A percentile compares a stretch with the other conserved stretches of the same genome.
These are phyloP conservation scores for Chaetomium tenue DNA, from an alignment of 495 filamentous ascomycete genomes.

Conservation along the genomic window DNA sequence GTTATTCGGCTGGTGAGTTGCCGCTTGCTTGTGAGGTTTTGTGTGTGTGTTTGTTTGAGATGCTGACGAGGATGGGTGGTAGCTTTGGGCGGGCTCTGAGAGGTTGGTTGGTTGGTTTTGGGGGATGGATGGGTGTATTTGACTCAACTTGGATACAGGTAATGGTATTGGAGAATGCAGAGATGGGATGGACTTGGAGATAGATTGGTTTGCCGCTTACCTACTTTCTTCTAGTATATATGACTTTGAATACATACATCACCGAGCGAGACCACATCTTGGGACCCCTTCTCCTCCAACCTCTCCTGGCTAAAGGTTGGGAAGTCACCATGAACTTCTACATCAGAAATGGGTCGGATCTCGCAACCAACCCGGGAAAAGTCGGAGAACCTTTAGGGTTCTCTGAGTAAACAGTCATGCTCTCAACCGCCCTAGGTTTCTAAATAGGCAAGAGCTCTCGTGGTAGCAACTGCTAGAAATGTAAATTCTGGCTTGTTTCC, in stretches of 20 bases:
- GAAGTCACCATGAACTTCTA: background rate
- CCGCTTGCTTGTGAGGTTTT: background rate
- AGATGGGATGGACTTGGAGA: background rate
- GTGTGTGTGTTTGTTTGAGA: too few species aligned
- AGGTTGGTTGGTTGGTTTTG: background rate
- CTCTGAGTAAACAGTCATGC: background rate
- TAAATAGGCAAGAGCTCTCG: background rate
- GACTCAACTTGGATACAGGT: background rate
- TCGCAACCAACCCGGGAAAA: background rate
- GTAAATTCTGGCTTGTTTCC: background rate
- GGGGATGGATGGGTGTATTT: background rate
- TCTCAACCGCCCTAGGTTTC: background rate
- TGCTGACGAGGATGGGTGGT: conserved; percentile 2
- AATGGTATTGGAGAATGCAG: background rate
- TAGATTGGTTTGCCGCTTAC: background rate
- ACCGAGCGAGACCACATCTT: background rate
- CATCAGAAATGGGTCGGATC: background rate
- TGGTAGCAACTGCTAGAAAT: background rate
- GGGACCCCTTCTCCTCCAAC: background rate
- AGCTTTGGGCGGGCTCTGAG: conserved; percentile 19
- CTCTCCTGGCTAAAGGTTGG: background rate
- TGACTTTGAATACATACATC: background rate
- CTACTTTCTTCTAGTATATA: background rate
- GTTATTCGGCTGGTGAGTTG: conserved; percentile 64
- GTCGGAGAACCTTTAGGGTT: background rate